Evolutionary conservation across 768 basidiomycete species (phyloP), one percentile per base, ranked within the genome.

Genomic region (Lyophyllum shimeji): DNA sequence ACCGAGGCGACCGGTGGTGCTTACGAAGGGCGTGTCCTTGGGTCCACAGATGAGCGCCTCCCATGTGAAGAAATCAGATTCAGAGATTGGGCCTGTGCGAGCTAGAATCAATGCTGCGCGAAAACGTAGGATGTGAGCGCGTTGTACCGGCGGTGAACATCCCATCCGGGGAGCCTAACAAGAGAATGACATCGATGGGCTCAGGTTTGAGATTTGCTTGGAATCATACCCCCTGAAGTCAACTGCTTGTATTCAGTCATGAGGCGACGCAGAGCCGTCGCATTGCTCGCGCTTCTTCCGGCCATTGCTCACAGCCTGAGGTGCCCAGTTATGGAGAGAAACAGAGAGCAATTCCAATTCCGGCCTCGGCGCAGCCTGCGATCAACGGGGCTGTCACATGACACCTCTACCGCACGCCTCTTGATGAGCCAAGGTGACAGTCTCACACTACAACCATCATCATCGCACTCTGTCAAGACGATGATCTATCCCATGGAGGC

Each of bases 31-130:
- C 33, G 95, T 98, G 59, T 93, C 95, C 66, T 95, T 91, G 20
- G 95, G 95, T 2, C 95, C 95, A 66, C 84, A 87, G 50, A 98
- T 94, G 63, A 98, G 79, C 7, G 95, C 94, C 72, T 97, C 95
- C 95, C 95, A 96, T 54, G 87, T 89, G 72, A 97, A 93, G 77
- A 98, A 93, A 71, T 97, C 93, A 53, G 88, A 85, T 73, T 97
- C 94, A 52, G 90, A 87, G 61, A 95, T 79, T 37, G 94, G 94
- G 1, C 94, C 94, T 89, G 67, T 60, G 58, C 50, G 59, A 58
- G 31, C 43, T 45, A 33, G 23, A 17, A 49, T 52, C 27, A 49
- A 27, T 23, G 31, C 29, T 29, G 29, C 29, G n/a, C 12, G 31
- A 20, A 47, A 18, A 39, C 9, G 27, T 9, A 42, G 20, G 34